Conservation (phyloP, 305 asterid genomes). For the Solanum hybrid region DNA sequence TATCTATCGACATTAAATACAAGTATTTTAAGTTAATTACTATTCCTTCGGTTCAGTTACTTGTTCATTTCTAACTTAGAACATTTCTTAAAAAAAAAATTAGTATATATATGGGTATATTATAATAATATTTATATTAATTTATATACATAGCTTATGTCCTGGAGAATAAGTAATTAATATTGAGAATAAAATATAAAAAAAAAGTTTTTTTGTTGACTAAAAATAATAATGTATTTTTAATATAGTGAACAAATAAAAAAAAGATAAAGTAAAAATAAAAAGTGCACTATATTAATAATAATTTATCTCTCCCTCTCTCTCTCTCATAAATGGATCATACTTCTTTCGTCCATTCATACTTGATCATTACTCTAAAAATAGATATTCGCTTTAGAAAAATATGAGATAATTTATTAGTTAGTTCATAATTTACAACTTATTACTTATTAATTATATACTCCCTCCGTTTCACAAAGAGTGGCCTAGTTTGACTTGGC, state of each 20-base stretch:
- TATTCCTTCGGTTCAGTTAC: background rate
- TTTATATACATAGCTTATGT: too few relatives aligned
- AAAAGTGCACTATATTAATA: too few relatives aligned
- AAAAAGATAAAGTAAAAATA: background rate
- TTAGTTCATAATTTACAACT: background rate
- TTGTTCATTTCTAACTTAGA: background rate
- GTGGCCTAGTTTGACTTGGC: too few relatives aligned
- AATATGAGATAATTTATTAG: background rate
- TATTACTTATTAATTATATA: too few relatives aligned
- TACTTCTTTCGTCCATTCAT: fast-evolving
- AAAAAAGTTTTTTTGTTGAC: too few relatives aligned
- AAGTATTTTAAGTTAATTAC: background rate
- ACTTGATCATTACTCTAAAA: too few relatives aligned
- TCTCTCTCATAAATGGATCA: background rate
- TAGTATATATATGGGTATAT: background rate
- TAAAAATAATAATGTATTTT: too few relatives aligned
- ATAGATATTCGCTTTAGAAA: too few relatives aligned
- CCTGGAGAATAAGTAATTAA: background rate
- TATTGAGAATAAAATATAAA: background rate
- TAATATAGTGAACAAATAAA: too few relatives aligned
- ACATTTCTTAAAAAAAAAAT: background rate
- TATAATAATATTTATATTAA: too few relatives aligned
- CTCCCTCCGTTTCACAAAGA: too few relatives aligned
- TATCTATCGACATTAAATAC: background rate
- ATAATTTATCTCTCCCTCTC: background rate